Evolutionary conservation across 345 rosid species (phyloP), one percentile per base, ranked within the genome.

Genomic region (Cardamine resedifolia): DNA sequence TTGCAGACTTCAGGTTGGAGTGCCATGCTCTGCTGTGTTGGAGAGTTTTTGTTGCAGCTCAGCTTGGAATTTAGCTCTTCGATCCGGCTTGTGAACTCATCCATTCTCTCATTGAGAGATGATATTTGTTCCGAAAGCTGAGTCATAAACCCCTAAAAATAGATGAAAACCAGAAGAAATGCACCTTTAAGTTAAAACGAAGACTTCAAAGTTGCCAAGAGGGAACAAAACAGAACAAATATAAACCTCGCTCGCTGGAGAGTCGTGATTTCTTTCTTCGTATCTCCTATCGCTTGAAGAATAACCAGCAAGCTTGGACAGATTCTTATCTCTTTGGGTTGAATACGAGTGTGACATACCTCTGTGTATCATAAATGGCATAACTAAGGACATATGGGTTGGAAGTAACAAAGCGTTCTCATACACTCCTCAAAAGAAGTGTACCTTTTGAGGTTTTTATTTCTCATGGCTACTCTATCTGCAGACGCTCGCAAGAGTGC

Each of bases 71-170:
- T 92, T 33, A 96, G 79, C 78, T 92, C 98, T 75, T 96, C 98
- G 6, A 92, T 83, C 6, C 74, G 81, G 24, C 66, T 58, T 11
- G 96, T 90, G 79, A 92, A 96, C 78, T 92, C 99, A 33, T 92
- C 98, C 92, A 96, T 90, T 79, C 95, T 85, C 58, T 90, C 99
- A 72, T 84, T 83, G 63, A 96, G 87, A 0, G 90, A 78, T 38
- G 96, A 86, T 64, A 96, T 96, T 72, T 90, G 99, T 55, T 96
- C 97, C 3, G 90, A 90, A 77, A 96, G 98, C 74, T 88, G 96
- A 77, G 92, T 83, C 51, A 88, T 70, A 66, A 79, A 83, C 65
- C 86, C 96, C 99, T 90, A 43, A 24, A 50, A 15, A 52, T 21
- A 27, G 24, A 44, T 12, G 48, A 55, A 57, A 72, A 50, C 33